Evolutionary conservation across 352 stramenopile species (phyloP), one percentile per base, ranked within the genome.

Genomic region (Blastocystis sp.): DNA sequence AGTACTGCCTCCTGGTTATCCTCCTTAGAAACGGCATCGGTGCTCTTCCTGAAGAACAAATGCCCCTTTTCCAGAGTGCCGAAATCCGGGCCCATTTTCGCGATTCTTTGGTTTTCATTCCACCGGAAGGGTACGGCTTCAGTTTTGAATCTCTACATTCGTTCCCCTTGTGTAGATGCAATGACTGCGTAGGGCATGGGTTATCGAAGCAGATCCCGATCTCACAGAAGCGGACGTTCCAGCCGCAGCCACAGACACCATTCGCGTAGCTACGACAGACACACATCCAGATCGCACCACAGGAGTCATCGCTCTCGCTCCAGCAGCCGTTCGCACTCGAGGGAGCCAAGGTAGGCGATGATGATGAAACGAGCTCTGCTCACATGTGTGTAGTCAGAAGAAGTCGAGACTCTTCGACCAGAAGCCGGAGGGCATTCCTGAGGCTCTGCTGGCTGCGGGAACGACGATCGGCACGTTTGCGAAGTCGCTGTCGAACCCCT

Each of bases 361-460:
- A 38, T 56, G 43, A 10, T 40, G 7, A 7, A 17, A 17, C 14
- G 48, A 7, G 48, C 48, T 56, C 0, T 56, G 48, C 48, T 48
- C 21, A 69, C 38, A 70, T 17, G 28, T 1, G 21, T 84, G 40
- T 69, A 84, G 74, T 17, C 43, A n/a, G 10, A 69, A 61, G 52
- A 84, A 84, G 56, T 69, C 40, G 52, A 43, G 45, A 66, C 34
- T 67, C 21, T 84, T 84, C 45, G 74, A 84, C 66, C 74, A 84
- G 56, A 84, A 84, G 74, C 74, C 74, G 40, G 74, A 84, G 38
- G 74, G 74, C 40, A 62, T 84, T 84, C 74, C 74, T 10, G 74
- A 84, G 19, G 74, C 38, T 23, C 48, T 84, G 60, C 61, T 84
- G 23, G 69, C 23, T 4, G 60, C 56, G 19, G 56, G n/a, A 19